Evolutionary conservation across 345 rosid genomes (phyloP), one percentile per base, ranked within the genome.

Genomic region (Heritiera littoralis): DNA sequence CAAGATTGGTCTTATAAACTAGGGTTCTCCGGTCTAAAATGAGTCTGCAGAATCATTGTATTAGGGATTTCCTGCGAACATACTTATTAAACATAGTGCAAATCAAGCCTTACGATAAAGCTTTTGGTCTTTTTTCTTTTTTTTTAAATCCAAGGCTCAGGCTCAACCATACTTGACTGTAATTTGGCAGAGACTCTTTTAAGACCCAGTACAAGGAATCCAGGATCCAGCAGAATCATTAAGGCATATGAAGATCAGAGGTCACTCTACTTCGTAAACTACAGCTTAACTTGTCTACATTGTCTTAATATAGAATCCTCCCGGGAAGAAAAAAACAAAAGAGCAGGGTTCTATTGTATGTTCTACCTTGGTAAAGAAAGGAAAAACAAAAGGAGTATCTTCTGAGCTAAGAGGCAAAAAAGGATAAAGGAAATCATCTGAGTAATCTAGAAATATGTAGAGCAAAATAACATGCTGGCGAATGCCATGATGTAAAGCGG

Each of bases 371-470:
- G 4, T 40, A 64, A 64, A 32, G 7, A 64, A 32, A 12, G 8
- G 18, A 64, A 35, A 30, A 10, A 51, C 38, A 64, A 66, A 52
- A 80, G 5, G 4, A 63, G 41, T 35, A 48, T 80, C 45, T 75
- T 32, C 58, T 30, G 52, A 56, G 63, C 51, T 51, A 46, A 72
- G 60, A 46, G 20, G 45, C 12, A 40, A 40, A 12, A 68, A 43
- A 59, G 46, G 46, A 6, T 15, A 48, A 48, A 49, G 40, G 28
- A 46, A 30, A 15, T 3, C 65, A 74, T 12, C 45, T 40, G 66
- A 59, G 69, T 66, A 74, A 73, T 79, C 38, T 40, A n/a, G 59
- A 64, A 74, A 10, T 74, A 64, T 40, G 68, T 52, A n/a, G 5
- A n/a, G 35, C 38, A 23, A 2, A 2, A 55, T 41, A 55, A 28